These are phyloP conservation scores for Oehlia diaphana DNA, from an alignment of 192 early-diverging fungal genomes.

Conservation along the genomic window DNA sequence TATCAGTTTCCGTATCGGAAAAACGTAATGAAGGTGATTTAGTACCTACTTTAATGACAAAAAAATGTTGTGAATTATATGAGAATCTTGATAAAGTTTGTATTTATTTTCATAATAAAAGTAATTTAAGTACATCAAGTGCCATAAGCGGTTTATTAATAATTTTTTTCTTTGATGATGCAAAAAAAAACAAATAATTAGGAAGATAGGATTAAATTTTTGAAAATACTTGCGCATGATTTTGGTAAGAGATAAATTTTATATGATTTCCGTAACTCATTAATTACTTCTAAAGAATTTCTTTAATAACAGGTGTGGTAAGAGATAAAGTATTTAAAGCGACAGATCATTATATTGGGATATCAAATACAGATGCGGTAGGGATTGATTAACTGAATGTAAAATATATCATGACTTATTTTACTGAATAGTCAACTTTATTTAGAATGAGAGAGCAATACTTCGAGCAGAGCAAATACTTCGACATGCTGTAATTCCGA, in stretches of 20 bases:
- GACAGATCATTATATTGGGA: conserved; percentile 33
- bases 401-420: background rate
- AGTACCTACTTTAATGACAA: conserved; percentile 49
- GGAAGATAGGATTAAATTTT: conserved; percentile 47
- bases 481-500: conserved; percentile 65
- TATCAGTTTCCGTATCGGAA: conserved; percentile 44
- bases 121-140: too few species aligned
- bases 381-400: background rate
- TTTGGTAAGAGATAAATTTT: conserved; percentile 35
- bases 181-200: background rate
- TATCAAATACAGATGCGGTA: conserved; percentile 26
- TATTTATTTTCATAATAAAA: background rate
- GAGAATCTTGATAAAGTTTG: conserved; percentile 43
- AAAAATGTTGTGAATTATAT: conserved; percentile 61
- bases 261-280: background rate
- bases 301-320: conserved; percentile 36
- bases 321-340: conserved; percentile 40
- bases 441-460: conserved; percentile 22
- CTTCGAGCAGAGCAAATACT: conserved; percentile 58
- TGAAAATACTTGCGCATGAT: conserved; percentile 49
- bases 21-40: conserved; percentile 52
- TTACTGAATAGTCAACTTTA: background rate
- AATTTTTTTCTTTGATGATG: background rate
- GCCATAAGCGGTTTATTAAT: background rate
- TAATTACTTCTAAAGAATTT: background rate